Evolutionary conservation across 148 eudicot species (phyloP), one percentile per base, ranked within the genome.

Genomic region (Nepenthes mirabilis): DNA sequence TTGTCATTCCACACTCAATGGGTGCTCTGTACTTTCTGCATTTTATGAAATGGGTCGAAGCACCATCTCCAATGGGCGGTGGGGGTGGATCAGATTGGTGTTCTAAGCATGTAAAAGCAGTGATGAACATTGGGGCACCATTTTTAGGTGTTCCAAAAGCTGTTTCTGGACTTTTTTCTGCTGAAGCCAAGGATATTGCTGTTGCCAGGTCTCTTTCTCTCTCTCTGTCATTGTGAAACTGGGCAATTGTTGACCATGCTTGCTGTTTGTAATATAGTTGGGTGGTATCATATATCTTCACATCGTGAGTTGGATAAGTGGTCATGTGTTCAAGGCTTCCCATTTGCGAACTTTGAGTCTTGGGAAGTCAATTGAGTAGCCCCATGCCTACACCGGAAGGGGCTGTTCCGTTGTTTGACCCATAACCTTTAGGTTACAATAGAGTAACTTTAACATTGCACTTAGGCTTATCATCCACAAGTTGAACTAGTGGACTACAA

Each of bases 1-100:
- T 93, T 56, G 79, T 88, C 32, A 80, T 93, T 71, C 98, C 98
- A 36, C 98, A 93, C 69, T 93, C 98, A 2, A 93, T 93, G 98
- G 98, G 98, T 6, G 98, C 68, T 70, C 47, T 93, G 58, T 93
- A 93, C 74, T 93, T 93, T 71, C 68, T 93, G 68, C 95, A 93
- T 75, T 93, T 93, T 59, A 83, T 93, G 96, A 93, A 93, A 72
- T 93, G 98, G 98, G 98, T 88, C n/a, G 98, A 93, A 70, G 91
- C 88, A 62, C 98, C 96, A 37, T 83, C 95, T 72, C 98, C 98
- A 55, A 83, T 88, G 95, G 98, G 98, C 35, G 98, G 98, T 61
- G 96, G 98, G 2, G 98, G 96, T 47, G 98, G 98, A 52, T 71
- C 87, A 10, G 79, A 83, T 66, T 93, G 98, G 98, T 93, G 98